These are phyloP conservation scores for Pezicula carpinea DNA, from an alignment of 2,329 filamentous ascomycete genomes.

Conservation along the genomic window DNA sequence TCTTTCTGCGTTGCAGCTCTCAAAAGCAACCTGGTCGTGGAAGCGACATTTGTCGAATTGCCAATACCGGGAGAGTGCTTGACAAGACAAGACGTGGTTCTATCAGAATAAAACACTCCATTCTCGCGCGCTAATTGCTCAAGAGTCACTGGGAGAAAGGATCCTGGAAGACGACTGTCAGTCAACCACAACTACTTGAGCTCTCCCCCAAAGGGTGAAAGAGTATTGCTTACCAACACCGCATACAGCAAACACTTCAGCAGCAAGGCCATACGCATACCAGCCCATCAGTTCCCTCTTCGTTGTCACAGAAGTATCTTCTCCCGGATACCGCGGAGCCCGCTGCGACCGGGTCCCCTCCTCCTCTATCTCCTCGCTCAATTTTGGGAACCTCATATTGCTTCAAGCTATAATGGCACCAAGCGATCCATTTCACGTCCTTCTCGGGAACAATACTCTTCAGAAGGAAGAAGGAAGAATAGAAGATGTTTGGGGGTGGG, in stretches of 20 bases:
- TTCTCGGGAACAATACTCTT: slow-evolving; percentile 52
- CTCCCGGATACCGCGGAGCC: slow-evolving; percentile 63
- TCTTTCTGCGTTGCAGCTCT: slow-evolving; percentile 16
- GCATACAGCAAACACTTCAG: slow-evolving; percentile 93
- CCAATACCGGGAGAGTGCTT: slow-evolving; percentile 13
- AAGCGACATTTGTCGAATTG: neutral
- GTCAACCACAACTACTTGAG: neutral
- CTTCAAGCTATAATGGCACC: slow-evolving; percentile 58
- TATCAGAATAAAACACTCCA: slow-evolving; percentile 77
- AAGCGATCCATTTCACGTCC: slow-evolving; percentile 53
- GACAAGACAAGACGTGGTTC: slow-evolving; percentile 66
- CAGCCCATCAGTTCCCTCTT: slow-evolving; percentile 82
- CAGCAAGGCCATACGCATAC: slow-evolving; percentile 93
- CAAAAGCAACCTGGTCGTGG: slow-evolving; percentile 17
- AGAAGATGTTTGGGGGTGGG: neutral
- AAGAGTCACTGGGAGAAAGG: slow-evolving; percentile 90
- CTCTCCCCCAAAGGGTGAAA: neutral
- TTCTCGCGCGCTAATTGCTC: slow-evolving; percentile 88
- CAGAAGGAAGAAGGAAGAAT: neutral
- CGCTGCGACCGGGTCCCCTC: slow-evolving; percentile 51
- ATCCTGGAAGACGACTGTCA: slow-evolving; percentile 46
- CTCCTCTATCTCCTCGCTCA: slow-evolving; percentile 46
- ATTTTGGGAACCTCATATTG: slow-evolving; percentile 53
- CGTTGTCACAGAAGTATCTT: slow-evolving; percentile 82
- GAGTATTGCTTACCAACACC: slow-evolving; percentile 58